phyloP scores from a whole-genome alignment of 305 asterid species.

The Solanum aculeatissimum region DNA sequence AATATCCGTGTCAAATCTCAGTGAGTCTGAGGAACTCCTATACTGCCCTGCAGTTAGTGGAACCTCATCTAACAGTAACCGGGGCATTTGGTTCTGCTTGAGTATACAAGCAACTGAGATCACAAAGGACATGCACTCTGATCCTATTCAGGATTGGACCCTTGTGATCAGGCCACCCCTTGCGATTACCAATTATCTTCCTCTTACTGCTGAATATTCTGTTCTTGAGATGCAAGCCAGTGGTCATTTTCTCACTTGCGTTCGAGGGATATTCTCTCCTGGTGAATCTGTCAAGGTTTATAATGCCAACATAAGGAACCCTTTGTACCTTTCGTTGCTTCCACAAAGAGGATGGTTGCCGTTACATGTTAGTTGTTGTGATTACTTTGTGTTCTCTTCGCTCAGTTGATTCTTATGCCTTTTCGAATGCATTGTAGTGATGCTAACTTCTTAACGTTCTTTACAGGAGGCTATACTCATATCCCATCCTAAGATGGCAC shows the following conservation, averaged over 20 bases:
- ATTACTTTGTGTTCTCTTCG: not conserved
- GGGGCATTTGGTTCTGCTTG: conserved; percentile 80
- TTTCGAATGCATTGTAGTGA: conserved; percentile 9
- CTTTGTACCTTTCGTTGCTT: conserved; percentile 73
- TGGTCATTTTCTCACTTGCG: conserved; percentile 76
- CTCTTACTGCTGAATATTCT: conserved; percentile 79
- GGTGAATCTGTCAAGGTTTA: conserved; percentile 74
- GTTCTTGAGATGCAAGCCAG: conserved; percentile 82
- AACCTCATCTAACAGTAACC: conserved; percentile 53
- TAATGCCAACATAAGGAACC: conserved; percentile 71
- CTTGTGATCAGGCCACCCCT: conserved; percentile 73
- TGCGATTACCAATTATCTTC: conserved; percentile 70
- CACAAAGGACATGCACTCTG: conserved; percentile 52
- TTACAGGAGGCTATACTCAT: conserved; percentile 77
- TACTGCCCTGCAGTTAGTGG: conserved; percentile 56
- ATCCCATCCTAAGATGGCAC: conserved; percentile 60
- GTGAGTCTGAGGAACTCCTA: conserved; percentile 58
- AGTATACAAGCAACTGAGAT: conserved; percentile 76
- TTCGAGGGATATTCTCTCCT: conserved; percentile 66
- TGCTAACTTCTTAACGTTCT: conserved; percentile 6
- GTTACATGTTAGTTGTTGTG: conserved; percentile 48
- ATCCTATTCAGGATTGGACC: conserved; percentile 80
- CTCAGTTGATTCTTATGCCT: not conserved
- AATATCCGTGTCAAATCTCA: conserved; percentile 56
- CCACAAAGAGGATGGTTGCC: conserved; percentile 98